Conservation (phyloP, 106 monocot genomes). For the Narthecium ossifragum region DNA sequence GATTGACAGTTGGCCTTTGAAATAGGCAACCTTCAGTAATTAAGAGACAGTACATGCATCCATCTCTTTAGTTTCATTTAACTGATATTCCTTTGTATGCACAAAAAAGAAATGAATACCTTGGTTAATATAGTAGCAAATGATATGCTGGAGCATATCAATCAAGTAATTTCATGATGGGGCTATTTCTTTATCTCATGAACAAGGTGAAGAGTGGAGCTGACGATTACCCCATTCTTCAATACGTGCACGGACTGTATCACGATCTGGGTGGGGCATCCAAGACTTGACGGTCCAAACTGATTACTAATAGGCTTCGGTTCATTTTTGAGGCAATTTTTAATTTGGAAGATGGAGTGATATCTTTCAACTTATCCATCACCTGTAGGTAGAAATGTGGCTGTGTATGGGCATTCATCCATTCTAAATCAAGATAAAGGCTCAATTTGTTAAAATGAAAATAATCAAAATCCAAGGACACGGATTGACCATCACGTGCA, state of each 20-base stretch:
- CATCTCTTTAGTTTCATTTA: neutral
- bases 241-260: conserved; percentile 49
- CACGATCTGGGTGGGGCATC: conserved; percentile 68
- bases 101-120: no score
- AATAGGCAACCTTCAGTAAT: neutral
- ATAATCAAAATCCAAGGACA: no score
- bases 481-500: no score
- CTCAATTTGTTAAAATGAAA: no score
- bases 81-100: neutral
- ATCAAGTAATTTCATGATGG: neutral
- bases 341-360: no score
- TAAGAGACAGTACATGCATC: neutral
- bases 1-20: neutral
- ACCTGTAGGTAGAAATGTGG: no score
- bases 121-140: neutral
- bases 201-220: conserved; percentile 51
- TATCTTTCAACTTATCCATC: no score
- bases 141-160: no score
- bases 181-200: neutral
- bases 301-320: conserved; percentile 4
- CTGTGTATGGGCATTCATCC: no score
- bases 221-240: conserved; percentile 34
- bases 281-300: conserved; percentile 65
- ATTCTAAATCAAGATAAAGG: no score
- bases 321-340: no score